phyloP scores from a whole-genome alignment of 2,329 filamentous ascomycete species.

The Fusarium sp. region DNA sequence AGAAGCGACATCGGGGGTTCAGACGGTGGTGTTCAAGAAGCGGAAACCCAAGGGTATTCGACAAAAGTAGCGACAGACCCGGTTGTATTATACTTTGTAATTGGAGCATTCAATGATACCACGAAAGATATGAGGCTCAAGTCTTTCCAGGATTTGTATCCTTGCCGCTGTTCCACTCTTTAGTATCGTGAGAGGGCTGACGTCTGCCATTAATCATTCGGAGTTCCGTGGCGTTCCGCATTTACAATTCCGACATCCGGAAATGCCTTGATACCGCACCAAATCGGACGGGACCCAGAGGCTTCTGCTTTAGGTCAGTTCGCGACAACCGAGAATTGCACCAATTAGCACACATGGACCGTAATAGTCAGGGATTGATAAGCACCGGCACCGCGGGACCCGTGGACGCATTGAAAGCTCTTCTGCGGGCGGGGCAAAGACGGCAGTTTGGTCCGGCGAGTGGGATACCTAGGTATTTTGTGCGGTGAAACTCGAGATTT shows the following conservation, averaged over 20 bases:
- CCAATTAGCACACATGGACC: slow-evolving; percentile 5
- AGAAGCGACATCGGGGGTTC: slow-evolving; percentile 36
- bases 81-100: background rate
- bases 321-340: background rate
- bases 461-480: background rate
- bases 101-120: slow-evolving; percentile 28
- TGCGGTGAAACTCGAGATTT: slow-evolving; percentile 8
- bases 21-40: slow-evolving; percentile 81
- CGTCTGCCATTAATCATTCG: slow-evolving; percentile 7
- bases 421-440: slow-evolving; percentile 16
- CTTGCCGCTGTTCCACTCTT: background rate
- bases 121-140: slow-evolving; percentile 17
- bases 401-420: background rate
- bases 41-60: slow-evolving; percentile 76
- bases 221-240: slow-evolving; percentile 13
- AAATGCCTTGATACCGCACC: background rate
- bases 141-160: background rate
- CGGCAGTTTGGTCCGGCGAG: slow-evolving; percentile 13
- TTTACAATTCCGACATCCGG: background rate
- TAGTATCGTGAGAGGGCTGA: background rate
- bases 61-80: slow-evolving; percentile 60
- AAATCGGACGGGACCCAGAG: background rate
- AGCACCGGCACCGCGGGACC: background rate
- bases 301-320: no score
- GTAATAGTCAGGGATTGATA: slow-evolving; percentile 15